These are phyloP conservation scores for Cubamyces lactineus DNA, from an alignment of 768 basidiomycete species.

Conservation along the genomic window DNA sequence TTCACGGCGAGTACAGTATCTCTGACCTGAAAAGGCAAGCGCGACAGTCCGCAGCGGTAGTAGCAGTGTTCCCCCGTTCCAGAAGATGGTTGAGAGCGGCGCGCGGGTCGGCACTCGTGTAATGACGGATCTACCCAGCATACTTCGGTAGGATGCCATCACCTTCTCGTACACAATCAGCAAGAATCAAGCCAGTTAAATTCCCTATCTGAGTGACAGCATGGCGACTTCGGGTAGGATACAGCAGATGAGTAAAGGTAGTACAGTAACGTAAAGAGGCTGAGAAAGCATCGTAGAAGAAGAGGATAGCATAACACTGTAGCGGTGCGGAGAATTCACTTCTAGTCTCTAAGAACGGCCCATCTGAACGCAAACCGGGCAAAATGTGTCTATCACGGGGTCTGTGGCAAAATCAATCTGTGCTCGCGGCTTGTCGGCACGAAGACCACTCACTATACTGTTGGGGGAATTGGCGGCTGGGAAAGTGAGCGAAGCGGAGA, in stretches of 20 bases:
- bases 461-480: slow-evolving; percentile 72
- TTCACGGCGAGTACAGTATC: slow-evolving; percentile 20
- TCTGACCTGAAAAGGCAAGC: slow-evolving; percentile 14
- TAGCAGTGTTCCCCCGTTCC: slow-evolving; percentile 3
- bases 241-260: slow-evolving; percentile 15
- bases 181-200: slow-evolving; percentile 4
- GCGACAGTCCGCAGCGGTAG: slow-evolving; percentile 8
- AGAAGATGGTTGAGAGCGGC: slow-evolving; percentile 20
- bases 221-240: slow-evolving; percentile 15
- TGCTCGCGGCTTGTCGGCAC: neutral
- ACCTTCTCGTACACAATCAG: slow-evolving; percentile 12
- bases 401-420: slow-evolving; percentile 24
- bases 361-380: slow-evolving; percentile 32
- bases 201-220: slow-evolving; percentile 18
- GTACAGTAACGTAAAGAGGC: slow-evolving; percentile 16
- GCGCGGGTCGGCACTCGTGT: slow-evolving; percentile 11
- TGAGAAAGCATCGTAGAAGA: neutral
- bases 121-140: slow-evolving; percentile 19
- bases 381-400: slow-evolving; percentile 35
- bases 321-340: slow-evolving; percentile 14
- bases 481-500: slow-evolving; percentile 18
- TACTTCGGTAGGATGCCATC: neutral
- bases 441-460: slow-evolving; percentile 57
- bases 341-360: slow-evolving; percentile 28
- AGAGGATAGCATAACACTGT: slow-evolving; percentile 13